Percentiles rank a stretch among this genome's conserved stretches.
phyloP scores from a whole-genome alignment of 139 green algal species.

The Raphidocelis subcapitata region DNA sequence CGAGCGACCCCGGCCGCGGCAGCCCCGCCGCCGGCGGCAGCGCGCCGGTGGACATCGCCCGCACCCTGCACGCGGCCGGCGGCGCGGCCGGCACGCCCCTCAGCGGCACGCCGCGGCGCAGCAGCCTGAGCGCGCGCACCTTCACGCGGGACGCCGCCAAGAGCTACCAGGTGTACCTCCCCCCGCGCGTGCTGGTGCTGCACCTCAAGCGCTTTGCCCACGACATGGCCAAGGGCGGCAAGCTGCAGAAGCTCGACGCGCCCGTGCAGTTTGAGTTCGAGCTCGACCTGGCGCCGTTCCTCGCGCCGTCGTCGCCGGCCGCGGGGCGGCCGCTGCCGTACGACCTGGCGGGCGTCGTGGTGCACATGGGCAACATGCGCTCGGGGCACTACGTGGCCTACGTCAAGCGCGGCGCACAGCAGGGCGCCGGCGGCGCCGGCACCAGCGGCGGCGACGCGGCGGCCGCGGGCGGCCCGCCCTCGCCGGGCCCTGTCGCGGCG shows the following conservation, averaged over 20 bases:
- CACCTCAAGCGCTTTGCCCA: constrained; percentile 66
- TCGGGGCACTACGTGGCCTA: constrained; percentile 73
- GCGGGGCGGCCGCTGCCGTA: constrained; percentile 31
- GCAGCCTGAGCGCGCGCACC: constrained; percentile 3
- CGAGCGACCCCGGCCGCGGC: not conserved
- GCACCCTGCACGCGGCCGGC: no score
- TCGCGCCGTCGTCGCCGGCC: not conserved
- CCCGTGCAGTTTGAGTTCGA: constrained; percentile 34
- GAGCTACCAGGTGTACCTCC: constrained; percentile 28
- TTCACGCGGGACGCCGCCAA: constrained; percentile 13
- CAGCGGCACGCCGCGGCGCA: constrained; percentile 19
- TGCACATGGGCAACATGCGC: constrained; percentile 62
- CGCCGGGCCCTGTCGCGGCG: not conserved
- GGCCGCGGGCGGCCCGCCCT: not conserved
- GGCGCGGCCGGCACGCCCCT: constrained; percentile 2
- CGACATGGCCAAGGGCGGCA: constrained; percentile 43
- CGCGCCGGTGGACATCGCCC: no score
- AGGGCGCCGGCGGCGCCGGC: not conserved
- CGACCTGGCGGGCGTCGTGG: constrained; percentile 64
- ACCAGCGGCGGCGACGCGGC: not conserved
- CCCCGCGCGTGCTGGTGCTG: constrained; percentile 50
- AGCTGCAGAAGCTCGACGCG: constrained; percentile 60
- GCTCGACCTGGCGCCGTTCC: constrained; percentile 27
- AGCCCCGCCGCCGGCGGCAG: not conserved
- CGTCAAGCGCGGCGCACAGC: constrained; percentile 32